Percentiles rank a stretch among this genome's conserved stretches.
Evolutionary conservation across 2,329 filamentous ascomycete species (phyloP).

Genomic region (Penicillium freii): DNA sequence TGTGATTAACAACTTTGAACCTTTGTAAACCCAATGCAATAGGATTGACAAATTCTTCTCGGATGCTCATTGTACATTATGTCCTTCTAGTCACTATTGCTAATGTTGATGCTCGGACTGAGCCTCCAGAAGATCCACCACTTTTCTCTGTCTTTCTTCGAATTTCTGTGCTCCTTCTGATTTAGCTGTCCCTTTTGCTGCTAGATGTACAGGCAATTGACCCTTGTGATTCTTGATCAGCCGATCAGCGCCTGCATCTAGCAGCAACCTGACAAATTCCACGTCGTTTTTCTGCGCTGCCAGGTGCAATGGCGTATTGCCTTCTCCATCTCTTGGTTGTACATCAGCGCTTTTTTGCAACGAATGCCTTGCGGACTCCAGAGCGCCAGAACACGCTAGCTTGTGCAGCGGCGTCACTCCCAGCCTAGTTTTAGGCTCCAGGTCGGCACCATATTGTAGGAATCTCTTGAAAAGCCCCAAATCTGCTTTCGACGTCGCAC

Average conservation of each 20-base stretch:
- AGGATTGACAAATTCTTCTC: not conserved
- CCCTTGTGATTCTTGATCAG: not conserved
- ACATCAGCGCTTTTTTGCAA: slow-evolving; percentile 2
- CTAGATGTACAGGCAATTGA: not conserved
- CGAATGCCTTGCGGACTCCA: not conserved
- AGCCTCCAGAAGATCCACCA: not conserved
- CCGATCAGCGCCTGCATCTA: slow-evolving; percentile 3
- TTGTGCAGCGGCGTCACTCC: slow-evolving; percentile 5
- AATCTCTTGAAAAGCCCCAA: not conserved
- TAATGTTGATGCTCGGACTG: not conserved
- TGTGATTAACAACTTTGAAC: not conserved
- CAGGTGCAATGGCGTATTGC: slow-evolving; percentile 3
- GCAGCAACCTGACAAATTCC: slow-evolving; percentile 1
- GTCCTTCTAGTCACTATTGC: not conserved
- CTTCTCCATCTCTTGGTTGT: not conserved
- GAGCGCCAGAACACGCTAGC: not conserved
- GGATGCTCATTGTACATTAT: not conserved
- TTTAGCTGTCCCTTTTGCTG: not conserved
- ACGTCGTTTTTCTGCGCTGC: not conserved
- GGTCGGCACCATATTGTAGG: slow-evolving; percentile 6
- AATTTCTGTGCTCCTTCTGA: not conserved
- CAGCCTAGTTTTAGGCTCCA: not conserved
- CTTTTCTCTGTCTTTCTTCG: not conserved
- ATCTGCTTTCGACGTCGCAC: not conserved
- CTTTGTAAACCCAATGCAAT: not conserved